Base-by-base conservation (phyloP, 352 stramenopile genomes). In the Phytopythium kandeliae region DNA sequence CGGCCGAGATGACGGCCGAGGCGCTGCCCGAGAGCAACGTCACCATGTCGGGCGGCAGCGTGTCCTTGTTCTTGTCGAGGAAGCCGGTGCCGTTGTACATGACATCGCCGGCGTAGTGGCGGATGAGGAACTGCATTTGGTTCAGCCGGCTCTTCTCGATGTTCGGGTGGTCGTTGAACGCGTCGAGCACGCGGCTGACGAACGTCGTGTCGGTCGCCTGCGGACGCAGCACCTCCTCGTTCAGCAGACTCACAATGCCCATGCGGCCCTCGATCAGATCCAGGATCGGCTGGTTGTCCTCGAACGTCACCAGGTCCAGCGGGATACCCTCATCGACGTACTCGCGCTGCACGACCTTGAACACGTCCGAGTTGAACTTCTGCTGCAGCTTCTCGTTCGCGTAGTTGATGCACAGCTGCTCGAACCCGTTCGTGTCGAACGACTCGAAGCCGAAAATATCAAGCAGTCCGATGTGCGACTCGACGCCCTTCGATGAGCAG, bases 371-470 rank as follows among this genome's bases (percentile, higher is more conserved):
- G 71, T 97, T 97, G 48, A 91, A 89, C 61, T 90, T 87, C 48
- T 88, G 73, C 63, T 97, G 88, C 10, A 97, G 71, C 65, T 92
- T 93, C 54, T 96, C 87, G 63, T 96, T 96, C 11, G 78, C 85
- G 54, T 89, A 96, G 73, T 96, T 96, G 60, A 96, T 96, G 62
- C 86, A 96, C 26, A 96, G 67, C 63, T 98, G 92, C 58, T 96
- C 85, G 40, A 96, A 96, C 25, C 70, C 82, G 56, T 92, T 90
- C 37, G 69, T 73, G 34, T 95, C 67, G 51, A 98, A 97, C 45
- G 71, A 87, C 67, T 98, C 95, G 57, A 98, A 98, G 13, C 95
- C 93, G 63, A 98, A 98, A 56, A 98, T 97, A 69, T 98, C 95
- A 19, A 98, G 67, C 51, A 98, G 64, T 53, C 89, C 86, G 60